Evolutionary conservation across 2,329 filamentous ascomycete genomes (phyloP), one percentile per base, ranked within the genome.

Genomic region (Fusarium proliferatum): DNA sequence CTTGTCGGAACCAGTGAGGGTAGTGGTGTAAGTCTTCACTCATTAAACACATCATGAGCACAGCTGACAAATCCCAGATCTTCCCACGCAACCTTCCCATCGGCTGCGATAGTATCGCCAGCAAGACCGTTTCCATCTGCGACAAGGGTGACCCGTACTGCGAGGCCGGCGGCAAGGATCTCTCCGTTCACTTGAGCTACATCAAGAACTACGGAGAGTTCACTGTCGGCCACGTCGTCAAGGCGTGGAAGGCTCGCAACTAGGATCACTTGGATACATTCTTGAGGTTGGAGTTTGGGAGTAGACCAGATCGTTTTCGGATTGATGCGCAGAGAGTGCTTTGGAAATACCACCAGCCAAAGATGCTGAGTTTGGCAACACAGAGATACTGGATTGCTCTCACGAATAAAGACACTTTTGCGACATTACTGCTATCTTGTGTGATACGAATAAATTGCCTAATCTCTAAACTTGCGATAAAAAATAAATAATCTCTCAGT

Each of bases 221-320:
- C 77, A 76, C 52, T 2, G 51, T 78, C 55, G 79, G 77, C 34
- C 79, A 79, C 60, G 79, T 76, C 13, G 80, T 81, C 74, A 67
- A 53, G 72, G 72, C 2, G 77, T 61, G 55, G 36, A 63, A 69
- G 46, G 11, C 43, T 11, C 64, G 62, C 3, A 13, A 42, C 16
- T 67, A 30, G 16, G 38, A n/a, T 19, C 6, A 1, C n/a, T 21
- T n/a, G 16, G 13, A 19, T 8, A 6, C 33, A 46, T 12, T 52
- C 13, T n/a, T 30, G 49, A 10, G 13, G 9, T 28, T 10, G 34
- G 34, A 36, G 42, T 43, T 38, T 11, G 19, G 33, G 30, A 15
- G 34, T 39, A 46, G 3, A 28, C 1, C 10, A 7, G 1, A 3
- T 23, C 39, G 7, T 19, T 48, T 36, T 34, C 10, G 58, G 34